These are phyloP conservation scores for Coprinopsis strossmayeri DNA, from an alignment of 768 basidiomycete species.

Conservation along the genomic window DNA sequence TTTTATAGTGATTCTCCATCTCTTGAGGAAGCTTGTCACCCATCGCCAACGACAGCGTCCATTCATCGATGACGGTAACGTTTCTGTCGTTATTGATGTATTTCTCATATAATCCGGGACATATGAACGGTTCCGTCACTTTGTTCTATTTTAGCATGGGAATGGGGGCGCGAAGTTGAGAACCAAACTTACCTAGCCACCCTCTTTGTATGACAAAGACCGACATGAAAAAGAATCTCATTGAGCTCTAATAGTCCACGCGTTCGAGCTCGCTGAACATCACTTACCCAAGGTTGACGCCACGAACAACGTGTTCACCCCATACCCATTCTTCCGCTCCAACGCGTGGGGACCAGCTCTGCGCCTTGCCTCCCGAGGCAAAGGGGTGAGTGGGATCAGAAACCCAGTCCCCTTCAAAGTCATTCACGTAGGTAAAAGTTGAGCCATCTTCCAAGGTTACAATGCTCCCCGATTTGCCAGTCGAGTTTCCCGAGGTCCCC, in stretches of 20 bases:
- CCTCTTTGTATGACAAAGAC: too few relatives aligned
- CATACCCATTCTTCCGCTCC: slow-evolving; percentile 70
- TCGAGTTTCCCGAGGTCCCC: slow-evolving; percentile 21
- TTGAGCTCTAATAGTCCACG: slow-evolving; percentile 15
- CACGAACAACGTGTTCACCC: slow-evolving; percentile 53
- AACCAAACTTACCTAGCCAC: slow-evolving; percentile 33
- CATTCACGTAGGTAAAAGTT: slow-evolving; percentile 71
- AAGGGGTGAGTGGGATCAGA: slow-evolving; percentile 67
- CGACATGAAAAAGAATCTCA: slow-evolving; percentile 5
- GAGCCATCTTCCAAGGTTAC: slow-evolving; percentile 71
- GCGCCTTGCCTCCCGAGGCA: slow-evolving; percentile 63
- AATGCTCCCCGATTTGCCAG: slow-evolving; percentile 61
- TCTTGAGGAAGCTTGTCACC: slow-evolving; percentile 55
- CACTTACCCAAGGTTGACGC: slow-evolving; percentile 49
- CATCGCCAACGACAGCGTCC: slow-evolving; percentile 67
- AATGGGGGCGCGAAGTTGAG: too few relatives aligned
- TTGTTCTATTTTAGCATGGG: too few relatives aligned
- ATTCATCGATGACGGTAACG: slow-evolving; percentile 58
- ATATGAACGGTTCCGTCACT: slow-evolving; percentile 77
- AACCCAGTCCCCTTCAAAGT: slow-evolving; percentile 81
- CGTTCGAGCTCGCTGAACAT: slow-evolving; percentile 3
- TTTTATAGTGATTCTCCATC: slow-evolving; percentile 69
- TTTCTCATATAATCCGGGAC: slow-evolving; percentile 61
- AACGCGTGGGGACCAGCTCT: slow-evolving; percentile 71
- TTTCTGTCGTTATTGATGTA: slow-evolving; percentile 37